A percentile compares a stretch with the other conserved stretches of the same genome.
Conservation (phyloP, 345 rosid species). For the Hibiscus tridactylites region DNA sequence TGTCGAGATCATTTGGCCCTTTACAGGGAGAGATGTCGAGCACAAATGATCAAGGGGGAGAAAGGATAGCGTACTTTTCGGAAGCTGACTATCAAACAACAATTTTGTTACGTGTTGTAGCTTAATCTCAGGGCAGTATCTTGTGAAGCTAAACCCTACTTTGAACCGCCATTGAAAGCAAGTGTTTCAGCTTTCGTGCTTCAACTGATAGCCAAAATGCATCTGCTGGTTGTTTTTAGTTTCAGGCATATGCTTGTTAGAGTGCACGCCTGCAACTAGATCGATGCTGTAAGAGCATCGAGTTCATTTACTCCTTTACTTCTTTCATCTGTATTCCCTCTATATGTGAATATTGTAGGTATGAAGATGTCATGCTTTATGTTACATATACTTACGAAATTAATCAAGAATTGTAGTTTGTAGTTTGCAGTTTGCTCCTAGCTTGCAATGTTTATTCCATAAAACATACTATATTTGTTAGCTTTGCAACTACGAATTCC, state of each 20-base stretch:
- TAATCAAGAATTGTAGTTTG: conserved; percentile 22
- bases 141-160: conserved; percentile 18
- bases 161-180: conserved; percentile 6
- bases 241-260: conserved; percentile 42
- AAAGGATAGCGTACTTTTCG: conserved; percentile 11
- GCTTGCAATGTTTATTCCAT: neutral
- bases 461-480: neutral
- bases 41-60: conserved; percentile 6
- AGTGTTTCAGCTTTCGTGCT: conserved; percentile 12
- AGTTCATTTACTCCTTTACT: conserved; percentile 28
- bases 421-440: conserved; percentile 16
- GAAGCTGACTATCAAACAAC: conserved; percentile 21
- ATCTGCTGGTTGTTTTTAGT: conserved; percentile 40
- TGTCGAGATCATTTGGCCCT: neutral
- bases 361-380: conserved; percentile 29
- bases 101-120: conserved; percentile 24
- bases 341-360: conserved; percentile 54
- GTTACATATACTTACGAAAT: conserved; percentile 22
- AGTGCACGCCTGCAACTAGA: conserved; percentile 29
- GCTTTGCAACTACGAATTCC: neutral
- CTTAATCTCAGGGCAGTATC: conserved; percentile 15
- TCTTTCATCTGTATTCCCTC: conserved; percentile 18
- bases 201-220: conserved; percentile 25
- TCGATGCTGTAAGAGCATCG: conserved; percentile 27
- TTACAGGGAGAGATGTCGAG: conserved; percentile 24